These are phyloP conservation scores for Candida frijolesensis DNA, from an alignment of 1,139 yeast genomes.

Conservation along the genomic window DNA sequence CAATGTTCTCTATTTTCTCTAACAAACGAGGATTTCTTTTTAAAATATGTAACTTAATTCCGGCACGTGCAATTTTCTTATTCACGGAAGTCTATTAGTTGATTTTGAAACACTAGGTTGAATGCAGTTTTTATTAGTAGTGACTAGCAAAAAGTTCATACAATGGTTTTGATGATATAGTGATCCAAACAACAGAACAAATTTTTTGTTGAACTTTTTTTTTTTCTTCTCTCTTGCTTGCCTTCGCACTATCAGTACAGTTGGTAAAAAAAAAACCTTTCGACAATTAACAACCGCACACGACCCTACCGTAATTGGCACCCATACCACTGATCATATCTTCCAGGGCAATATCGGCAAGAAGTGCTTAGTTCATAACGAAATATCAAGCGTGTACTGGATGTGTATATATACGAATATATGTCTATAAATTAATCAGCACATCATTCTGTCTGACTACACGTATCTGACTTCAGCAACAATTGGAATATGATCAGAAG, in stretches of 20 bases:
- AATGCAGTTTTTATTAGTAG: background rate
- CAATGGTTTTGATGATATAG: background rate
- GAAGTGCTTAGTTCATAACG: no score
- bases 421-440: background rate
- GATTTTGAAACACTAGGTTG: background rate
- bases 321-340: no score
- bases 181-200: slow-evolving; percentile 4
- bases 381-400: background rate
- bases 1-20: background rate
- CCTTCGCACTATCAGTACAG: background rate
- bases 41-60: no score
- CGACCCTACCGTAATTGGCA: background rate
- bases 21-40: no score
- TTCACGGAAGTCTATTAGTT: slow-evolving; percentile 1
- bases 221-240: background rate
- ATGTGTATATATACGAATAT: background rate
- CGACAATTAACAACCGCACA: background rate
- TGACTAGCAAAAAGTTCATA: slow-evolving; percentile 3
- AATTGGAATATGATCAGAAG: slow-evolving; percentile 47
- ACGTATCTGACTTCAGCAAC: slow-evolving; percentile 18
- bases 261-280: background rate
- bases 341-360: no score
- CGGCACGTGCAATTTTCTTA: background rate
- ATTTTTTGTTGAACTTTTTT: slow-evolving; percentile 5
- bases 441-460: background rate